Base-by-base conservation (phyloP, 768 basidiomycete species). In the Stropharia rugosoannulata region DNA sequence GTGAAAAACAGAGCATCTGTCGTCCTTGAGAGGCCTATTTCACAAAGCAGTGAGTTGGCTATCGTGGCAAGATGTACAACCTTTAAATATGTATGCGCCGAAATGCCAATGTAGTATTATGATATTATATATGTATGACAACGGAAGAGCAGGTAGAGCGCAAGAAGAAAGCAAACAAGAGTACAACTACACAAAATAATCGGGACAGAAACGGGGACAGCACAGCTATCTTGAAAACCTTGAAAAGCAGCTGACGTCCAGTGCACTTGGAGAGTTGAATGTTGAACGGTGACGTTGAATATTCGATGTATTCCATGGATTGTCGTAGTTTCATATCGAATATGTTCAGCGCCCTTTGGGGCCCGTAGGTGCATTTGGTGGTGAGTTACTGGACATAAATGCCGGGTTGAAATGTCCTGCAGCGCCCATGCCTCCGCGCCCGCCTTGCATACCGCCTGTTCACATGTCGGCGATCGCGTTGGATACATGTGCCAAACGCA, bases 351-450 rank as follows among this genome's bases (percentile, higher is more conserved):
- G 16, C 53, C 60, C 22, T 41, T 54, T 44, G 59, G 54, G 22
- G 43, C 18, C 29, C 52, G 25, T 35, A 45, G 38, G 38, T 16
- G 50, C 29, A 32, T 32, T 16, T 43, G 50, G n/a, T 39, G 45
- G 16, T 19, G 40, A 41, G 12, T 58, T 56, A 10, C 29, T 32
- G 37, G 77, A 80, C 76, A 86, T 83, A 67, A 90, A 90, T 18
- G 86, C 84, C 3, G 88, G 87, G 66, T 89, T 89, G 74, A 87
- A 84, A 72, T 90, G 86, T 13, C 87, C 86, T 63, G 78, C 78
- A 56, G 63, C 49, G 44, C 75, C 71, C 59, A 61, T 65, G 57
- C 73, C 77, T 49, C 81, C 79, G 51, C 81, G 69, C 50, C 77
- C 78, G 22, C 72, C 68, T 52, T 72, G 69, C 75, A 82, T 77